Evolutionary conservation across 1,284 basidiomycete species (phyloP).

Genomic region (Pascua guehoae): DNA sequence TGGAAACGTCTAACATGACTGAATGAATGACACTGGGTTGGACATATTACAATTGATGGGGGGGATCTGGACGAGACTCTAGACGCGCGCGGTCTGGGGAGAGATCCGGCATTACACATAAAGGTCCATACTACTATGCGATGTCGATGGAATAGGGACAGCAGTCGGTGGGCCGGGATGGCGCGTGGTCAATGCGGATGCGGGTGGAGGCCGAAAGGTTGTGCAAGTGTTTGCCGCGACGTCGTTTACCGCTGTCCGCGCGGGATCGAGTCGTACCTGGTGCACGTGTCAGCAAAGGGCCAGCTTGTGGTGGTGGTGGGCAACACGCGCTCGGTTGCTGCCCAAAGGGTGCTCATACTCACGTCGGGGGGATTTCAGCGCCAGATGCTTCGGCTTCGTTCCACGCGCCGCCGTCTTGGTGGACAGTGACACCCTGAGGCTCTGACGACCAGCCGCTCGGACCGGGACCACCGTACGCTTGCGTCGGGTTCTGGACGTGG

Average conservation of each 20-base stretch:
- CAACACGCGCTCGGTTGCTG: too few species aligned
- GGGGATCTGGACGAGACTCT: too few species aligned
- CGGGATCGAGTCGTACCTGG: conserved; percentile 9
- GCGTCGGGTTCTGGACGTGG: conserved; percentile 30
- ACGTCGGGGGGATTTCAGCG: conserved; percentile 39
- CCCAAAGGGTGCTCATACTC: conserved; percentile 9
- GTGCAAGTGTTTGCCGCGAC: neutral
- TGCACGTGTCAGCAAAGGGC: too few species aligned
- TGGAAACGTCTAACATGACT: too few species aligned
- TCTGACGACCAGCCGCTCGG: conserved; percentile 13
- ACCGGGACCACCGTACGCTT: neutral
- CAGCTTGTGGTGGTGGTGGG: too few species aligned
- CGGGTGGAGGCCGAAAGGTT: neutral
- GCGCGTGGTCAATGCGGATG: neutral
- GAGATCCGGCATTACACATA: too few species aligned
- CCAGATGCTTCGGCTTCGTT: conserved; percentile 18
- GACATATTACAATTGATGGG: too few species aligned
- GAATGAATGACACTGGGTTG: too few species aligned
- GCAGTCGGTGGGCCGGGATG: too few species aligned
- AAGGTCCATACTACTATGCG: neutral
- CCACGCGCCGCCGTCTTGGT: conserved; percentile 33
- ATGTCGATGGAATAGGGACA: neutral
- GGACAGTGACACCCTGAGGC: conserved; percentile 31
- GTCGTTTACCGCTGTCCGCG: too few species aligned
- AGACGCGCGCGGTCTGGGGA: too few species aligned